Evolutionary conservation across 768 basidiomycete genomes (phyloP).

Genomic region (Hericium erinaceus): DNA sequence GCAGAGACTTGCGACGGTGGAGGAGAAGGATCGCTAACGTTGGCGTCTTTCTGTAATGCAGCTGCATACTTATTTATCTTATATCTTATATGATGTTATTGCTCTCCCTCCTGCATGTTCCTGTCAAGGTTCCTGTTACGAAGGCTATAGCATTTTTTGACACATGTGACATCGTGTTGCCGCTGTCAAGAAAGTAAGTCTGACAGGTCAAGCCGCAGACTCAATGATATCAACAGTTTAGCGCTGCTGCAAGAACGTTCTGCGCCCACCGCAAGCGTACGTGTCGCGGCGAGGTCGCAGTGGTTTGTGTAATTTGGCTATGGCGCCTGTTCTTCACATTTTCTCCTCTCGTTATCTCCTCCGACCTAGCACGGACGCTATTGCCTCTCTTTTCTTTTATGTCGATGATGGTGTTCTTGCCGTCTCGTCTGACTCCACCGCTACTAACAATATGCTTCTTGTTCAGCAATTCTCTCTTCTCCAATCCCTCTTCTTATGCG

Average conservation of each 20-base stretch:
- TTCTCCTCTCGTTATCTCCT: neutral
- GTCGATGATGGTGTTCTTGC: neutral
- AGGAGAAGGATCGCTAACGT: neutral
- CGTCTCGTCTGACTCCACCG: neutral
- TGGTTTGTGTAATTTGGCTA: neutral
- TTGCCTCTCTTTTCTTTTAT: neutral
- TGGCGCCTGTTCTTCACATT: neutral
- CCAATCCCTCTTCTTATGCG: neutral
- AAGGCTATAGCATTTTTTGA: too few species aligned
- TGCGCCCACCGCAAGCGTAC: too few species aligned
- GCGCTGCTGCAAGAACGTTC: too few species aligned
- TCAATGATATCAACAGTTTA: too few species aligned
- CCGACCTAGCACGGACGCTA: neutral
- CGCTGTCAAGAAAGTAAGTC: too few species aligned
- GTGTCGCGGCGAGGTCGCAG: too few species aligned
- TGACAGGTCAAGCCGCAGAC: too few species aligned
- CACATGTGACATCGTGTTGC: too few species aligned
- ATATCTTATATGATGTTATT: too few species aligned
- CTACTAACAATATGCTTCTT: neutral
- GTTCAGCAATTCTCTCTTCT: neutral
- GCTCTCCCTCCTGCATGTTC: too few species aligned
- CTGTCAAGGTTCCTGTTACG: too few species aligned
- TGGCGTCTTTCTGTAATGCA: neutral
- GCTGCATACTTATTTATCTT: neutral
- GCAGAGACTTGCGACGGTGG: constrained; percentile 8